Evolutionary conservation across 1,139 yeast species (phyloP), one percentile per base, ranked within the genome.

Genomic region (Debaryomyces udenii): DNA sequence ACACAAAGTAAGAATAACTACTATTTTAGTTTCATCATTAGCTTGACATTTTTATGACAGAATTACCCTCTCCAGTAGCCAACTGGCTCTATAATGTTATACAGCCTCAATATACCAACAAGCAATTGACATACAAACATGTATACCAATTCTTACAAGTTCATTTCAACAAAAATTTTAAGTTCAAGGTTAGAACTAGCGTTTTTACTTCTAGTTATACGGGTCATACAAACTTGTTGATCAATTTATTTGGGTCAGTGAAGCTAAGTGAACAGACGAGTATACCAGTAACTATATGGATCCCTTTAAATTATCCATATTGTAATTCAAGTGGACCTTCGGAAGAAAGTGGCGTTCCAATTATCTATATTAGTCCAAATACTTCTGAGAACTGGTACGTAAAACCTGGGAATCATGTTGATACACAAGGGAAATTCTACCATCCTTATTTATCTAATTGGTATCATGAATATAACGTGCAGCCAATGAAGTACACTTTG

Each of bases 251-350:
- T 51, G 96, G 96, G 0, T 68, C 74, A 2, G 51, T 83, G 3
- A 72, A 76, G 50, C 59, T 46, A 1, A 46, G 50, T 10, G 52
- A 58, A 5, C 53, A 56, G 1, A 64, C 68, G 40, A 57, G 66
- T 16, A 71, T 82, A n/a, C 90, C 91, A 0, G 58, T 87, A 9
- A 81, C 81, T 44, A 63, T 90, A 3, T 90, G 96, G 96, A 56
- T 91, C 1, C 96, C 96, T 0, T 72, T 74, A 28, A 67, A 72
- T 20, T 88, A 87, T 53, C 96, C 96, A 0, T 55, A 53, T 20
- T 18, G 31, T 13, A 11, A 24, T 6, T 16, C 35, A 11, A 20
- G 11, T 9, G n/a, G 28, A 9, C n/a, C 16, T 11, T 4, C 40
- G 1, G 50, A 49, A 14, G 54, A 50, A n/a, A 53, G 54, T 31